Evolutionary conservation across 1,284 basidiomycete species (phyloP), one percentile per base, ranked within the genome.

Genomic region (Pascua sp.): DNA sequence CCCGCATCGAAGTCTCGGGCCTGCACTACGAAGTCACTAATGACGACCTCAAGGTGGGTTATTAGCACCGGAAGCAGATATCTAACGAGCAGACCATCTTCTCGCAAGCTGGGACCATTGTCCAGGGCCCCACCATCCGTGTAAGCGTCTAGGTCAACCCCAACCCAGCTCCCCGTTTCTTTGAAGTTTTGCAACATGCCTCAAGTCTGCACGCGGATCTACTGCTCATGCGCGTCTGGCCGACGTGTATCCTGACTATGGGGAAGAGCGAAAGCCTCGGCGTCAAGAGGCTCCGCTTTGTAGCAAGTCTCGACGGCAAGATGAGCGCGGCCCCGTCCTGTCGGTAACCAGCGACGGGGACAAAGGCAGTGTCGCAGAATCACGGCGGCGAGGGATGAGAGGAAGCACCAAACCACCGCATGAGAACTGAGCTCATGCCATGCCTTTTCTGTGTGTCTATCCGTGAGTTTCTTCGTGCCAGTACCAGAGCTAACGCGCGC

Each of bases 1-100:
- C 81, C 57, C 86, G 85, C 70, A 84, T 97, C 64, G 77, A 88
- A 65, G 86, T 97, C 64, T 86, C 88, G 62, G 92, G 92, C 76
- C 70, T 98, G 68, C 94, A 98, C 78, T 98, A 96, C 69, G 93
- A 97, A 69, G 86, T 98, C 50, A 90, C 87, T 57, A 83, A 88
- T 70, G 86, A 86, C 79, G 93, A 97, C 78, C 82, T 95, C 56
- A 86, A 84, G 81, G 92, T 95, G 67, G n/a, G 18, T 11, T 15
- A 8, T 11, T 13, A 13, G 15, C 37, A 37, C n/a, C n/a, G n/a
- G n/a, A n/a, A 12, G 13, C 16, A 13, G 10, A 11, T 10, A 32
- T 40, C 55, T 52, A 32, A 48, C 42, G 5, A 2, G 10, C 47
- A 95, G 91, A 81, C 83, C 76, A 91, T 97, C 67, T 98, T 97